phyloP scores from a whole-genome alignment of 1,284 basidiomycete genomes.

The Tilletia indica region DNA sequence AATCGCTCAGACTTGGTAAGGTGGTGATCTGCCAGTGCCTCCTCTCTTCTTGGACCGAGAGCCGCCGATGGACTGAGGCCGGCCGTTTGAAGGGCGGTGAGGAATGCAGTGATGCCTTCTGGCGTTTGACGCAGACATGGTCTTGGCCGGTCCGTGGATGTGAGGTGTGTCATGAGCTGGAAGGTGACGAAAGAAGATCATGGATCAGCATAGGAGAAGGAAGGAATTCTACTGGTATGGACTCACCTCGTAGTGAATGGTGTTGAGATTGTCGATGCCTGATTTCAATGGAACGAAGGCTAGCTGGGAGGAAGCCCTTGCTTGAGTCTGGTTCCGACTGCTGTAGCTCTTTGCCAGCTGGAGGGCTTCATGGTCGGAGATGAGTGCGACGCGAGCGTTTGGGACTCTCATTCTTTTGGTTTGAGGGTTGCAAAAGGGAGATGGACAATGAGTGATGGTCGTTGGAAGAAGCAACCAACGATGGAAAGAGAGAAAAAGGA shows the following conservation, averaged over 20 bases:
- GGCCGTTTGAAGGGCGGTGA: background rate
- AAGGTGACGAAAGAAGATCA: background rate
- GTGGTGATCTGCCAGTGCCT: background rate
- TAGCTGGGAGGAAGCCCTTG: no score
- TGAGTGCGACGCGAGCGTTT: background rate
- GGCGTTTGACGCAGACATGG: background rate
- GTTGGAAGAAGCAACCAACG: no score
- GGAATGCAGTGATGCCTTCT: background rate
- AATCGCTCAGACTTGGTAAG: constrained; percentile 4
- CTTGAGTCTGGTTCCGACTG: no score
- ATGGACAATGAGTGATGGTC: no score
- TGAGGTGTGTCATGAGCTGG: background rate
- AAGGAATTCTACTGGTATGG: no score
- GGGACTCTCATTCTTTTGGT: background rate
- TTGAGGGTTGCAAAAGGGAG: no score
- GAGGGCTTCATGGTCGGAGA: background rate
- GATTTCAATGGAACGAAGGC: background rate
- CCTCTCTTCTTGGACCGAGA: background rate
- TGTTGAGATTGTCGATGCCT: background rate
- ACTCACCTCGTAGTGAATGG: constrained; percentile 10
- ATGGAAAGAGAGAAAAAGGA: no score
- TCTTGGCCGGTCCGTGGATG: background rate
- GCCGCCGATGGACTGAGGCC: background rate
- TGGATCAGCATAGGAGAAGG: no score
- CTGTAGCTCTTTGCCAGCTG: background rate